phyloP scores from a whole-genome alignment of 2,329 filamentous ascomycete genomes.

The Neurospora sp. region DNA sequence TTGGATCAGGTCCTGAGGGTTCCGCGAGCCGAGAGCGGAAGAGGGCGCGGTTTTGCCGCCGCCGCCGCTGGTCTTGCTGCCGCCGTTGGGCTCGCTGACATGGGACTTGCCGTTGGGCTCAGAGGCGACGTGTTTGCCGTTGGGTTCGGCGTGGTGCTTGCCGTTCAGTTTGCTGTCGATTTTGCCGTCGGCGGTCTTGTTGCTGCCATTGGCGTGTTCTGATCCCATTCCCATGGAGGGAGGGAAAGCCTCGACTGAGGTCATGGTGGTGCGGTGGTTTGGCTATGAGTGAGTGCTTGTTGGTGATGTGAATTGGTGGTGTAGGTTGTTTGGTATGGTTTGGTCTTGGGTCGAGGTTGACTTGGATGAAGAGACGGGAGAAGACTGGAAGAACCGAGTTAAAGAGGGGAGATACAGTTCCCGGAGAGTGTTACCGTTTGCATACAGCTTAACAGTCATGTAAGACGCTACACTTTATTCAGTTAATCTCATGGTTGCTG shows the following conservation, averaged over 20 bases:
- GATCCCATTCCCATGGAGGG: background rate
- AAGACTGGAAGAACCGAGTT: background rate
- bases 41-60: background rate
- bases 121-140: background rate
- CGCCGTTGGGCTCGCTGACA: background rate
- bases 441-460: background rate
- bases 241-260: background rate
- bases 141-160: background rate
- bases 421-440: background rate
- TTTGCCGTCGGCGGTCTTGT: background rate
- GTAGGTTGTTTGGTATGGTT: background rate
- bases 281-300: background rate
- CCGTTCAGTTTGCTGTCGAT: background rate
- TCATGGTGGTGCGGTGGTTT: background rate
- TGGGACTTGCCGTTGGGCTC: background rate
- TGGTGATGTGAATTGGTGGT: background rate
- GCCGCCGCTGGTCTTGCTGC: background rate
- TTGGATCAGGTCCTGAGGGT: slow-evolving; percentile 23
- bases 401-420: background rate
- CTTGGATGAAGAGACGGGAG: background rate
- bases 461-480: background rate
- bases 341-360: background rate
- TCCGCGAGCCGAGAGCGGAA: background rate
- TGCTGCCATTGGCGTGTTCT: background rate
- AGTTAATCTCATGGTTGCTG: background rate